These are phyloP conservation scores for Plenodomus tracheiphilus DNA, from an alignment of 2,329 filamentous ascomycete species.

Conservation along the genomic window DNA sequence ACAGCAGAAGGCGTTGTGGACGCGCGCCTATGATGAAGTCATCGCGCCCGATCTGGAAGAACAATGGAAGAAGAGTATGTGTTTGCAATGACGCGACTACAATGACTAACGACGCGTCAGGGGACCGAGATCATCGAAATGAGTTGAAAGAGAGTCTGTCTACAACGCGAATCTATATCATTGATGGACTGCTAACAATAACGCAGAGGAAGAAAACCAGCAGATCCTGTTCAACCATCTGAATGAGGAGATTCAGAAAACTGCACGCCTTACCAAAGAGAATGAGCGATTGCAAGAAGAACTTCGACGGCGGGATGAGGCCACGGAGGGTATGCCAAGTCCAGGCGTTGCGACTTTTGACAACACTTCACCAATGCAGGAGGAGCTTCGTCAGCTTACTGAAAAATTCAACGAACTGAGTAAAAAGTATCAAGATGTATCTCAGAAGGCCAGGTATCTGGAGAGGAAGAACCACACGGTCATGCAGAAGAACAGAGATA, in stretches of 20 bases:
- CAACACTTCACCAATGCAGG: slow-evolving; percentile 10
- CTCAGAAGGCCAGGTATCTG: slow-evolving; percentile 35
- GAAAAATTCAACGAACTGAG: slow-evolving; percentile 39
- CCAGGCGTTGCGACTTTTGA: background rate
- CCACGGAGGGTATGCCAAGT: background rate
- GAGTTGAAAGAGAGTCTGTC: slow-evolving; percentile 34
- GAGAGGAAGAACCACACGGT: slow-evolving; percentile 38
- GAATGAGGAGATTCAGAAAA: slow-evolving; percentile 30
- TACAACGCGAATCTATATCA: background rate
- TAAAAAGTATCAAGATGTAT: slow-evolving; percentile 32
- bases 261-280: slow-evolving; percentile 28
- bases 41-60: slow-evolving; percentile 36
- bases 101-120: slow-evolving; percentile 16
- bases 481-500: slow-evolving; percentile 43
- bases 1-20: slow-evolving; percentile 32
- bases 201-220: slow-evolving; percentile 34
- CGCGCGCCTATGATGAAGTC: slow-evolving; percentile 40
- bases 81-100: background rate
- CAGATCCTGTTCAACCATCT: slow-evolving; percentile 30
- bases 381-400: slow-evolving; percentile 32
- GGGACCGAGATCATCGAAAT: slow-evolving; percentile 26
- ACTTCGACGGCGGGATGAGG: slow-evolving; percentile 13
- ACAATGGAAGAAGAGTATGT: slow-evolving; percentile 41
- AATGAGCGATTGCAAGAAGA: slow-evolving; percentile 12
- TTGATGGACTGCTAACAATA: slow-evolving; percentile 4